Percentiles rank a stretch among this genome's conserved stretches.
Evolutionary conservation across 2,329 filamentous ascomycete genomes (phyloP).

Genomic region (Alternaria incomplexa): DNA sequence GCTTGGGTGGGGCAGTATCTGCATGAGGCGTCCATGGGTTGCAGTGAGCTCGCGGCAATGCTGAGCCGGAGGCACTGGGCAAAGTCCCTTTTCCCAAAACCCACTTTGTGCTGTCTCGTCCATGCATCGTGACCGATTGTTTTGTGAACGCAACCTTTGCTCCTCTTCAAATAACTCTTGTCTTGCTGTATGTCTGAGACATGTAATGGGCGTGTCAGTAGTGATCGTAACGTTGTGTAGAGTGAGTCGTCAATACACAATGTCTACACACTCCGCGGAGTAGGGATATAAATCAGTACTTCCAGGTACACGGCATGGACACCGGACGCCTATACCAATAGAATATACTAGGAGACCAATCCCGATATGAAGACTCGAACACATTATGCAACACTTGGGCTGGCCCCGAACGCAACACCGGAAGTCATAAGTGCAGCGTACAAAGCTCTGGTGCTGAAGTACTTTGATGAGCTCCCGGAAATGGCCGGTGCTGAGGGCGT

Average conservation of each 20-base stretch:
- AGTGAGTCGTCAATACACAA: constrained; percentile 11
- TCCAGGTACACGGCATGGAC: neutral
- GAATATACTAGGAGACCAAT: neutral
- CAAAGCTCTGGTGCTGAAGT: constrained; percentile 20
- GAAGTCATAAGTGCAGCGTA: constrained; percentile 26
- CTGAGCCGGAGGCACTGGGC: neutral
- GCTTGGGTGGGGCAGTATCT: neutral
- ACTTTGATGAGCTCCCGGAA: constrained; percentile 21
- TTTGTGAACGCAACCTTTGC: neutral
- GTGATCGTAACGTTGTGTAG: neutral
- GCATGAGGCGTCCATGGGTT: neutral
- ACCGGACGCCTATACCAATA: neutral
- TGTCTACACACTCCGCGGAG: neutral
- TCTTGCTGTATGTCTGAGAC: neutral
- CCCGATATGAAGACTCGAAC: constrained; percentile 7
- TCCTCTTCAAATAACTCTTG: neutral
- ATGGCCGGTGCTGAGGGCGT: constrained; percentile 13
- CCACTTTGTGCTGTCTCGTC: neutral
- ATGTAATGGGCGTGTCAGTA: neutral
- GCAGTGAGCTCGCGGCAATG: neutral
- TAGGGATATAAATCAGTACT: neutral
- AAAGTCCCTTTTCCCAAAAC: neutral
- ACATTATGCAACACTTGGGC: constrained; percentile 23
- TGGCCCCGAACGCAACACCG: constrained; percentile 17
- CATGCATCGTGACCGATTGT: neutral